phyloP scores from a whole-genome alignment of 73 alveolate species.

The Tetrahymena malaccensis region DNA sequence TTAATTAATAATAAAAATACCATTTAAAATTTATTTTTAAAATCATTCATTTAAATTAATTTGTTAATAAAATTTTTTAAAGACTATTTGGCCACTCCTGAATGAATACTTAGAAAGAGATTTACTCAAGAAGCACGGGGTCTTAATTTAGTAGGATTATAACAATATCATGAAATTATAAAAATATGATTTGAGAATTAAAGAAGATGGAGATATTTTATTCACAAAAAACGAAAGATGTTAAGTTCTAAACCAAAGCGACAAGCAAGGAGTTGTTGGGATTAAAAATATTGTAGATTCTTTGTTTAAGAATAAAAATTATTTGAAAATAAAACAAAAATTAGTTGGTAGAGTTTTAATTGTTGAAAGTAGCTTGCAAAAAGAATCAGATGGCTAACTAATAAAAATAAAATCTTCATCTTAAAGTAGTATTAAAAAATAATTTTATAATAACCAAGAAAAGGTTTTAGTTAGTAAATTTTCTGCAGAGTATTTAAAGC shows the following conservation, averaged over 20 bases:
- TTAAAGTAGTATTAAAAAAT: background rate
- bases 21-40: too few relatives aligned
- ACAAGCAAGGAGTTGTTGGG: background rate
- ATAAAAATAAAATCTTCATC: background rate
- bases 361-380: background rate
- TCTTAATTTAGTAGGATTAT: background rate
- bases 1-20: too few relatives aligned
- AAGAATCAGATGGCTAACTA: background rate
- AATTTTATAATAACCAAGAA: background rate
- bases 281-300: background rate
- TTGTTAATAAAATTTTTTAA: background rate
- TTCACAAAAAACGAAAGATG: background rate
- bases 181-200: background rate
- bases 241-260: background rate
- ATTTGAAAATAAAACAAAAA: background rate
- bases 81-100: background rate
- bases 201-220: background rate
- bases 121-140: background rate
- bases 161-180: background rate
- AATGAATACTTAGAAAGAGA: background rate
- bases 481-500: background rate
- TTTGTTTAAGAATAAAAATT: background rate
- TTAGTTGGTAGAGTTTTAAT: background rate
- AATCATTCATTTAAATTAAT: too few relatives aligned
- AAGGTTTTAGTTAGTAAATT: background rate